A percentile compares a stretch with the other conserved stretches of the same genome.
These are phyloP conservation scores for Malassezia japonica DNA, from an alignment of 1,284 basidiomycete genomes.

Conservation along the genomic window DNA sequence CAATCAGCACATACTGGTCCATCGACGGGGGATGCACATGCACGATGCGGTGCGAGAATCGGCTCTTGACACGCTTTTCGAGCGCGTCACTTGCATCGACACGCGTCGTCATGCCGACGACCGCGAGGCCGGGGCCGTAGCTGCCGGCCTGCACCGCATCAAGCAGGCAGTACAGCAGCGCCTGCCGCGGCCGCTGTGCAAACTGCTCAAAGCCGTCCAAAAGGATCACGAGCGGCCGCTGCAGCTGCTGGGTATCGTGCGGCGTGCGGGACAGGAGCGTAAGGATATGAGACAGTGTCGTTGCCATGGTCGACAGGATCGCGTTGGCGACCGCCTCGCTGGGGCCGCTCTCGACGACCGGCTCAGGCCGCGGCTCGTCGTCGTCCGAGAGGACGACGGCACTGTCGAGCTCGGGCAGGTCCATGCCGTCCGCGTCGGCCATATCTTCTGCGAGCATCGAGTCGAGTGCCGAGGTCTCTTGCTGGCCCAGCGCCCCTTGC, in stretches of 20 bases:
- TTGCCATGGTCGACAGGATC: constrained; percentile 22
- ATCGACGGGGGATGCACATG: constrained; percentile 28
- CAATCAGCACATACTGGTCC: constrained; percentile 22
- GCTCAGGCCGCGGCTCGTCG: constrained; percentile 21
- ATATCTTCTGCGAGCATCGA: background rate
- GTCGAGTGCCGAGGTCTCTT: constrained; percentile 2
- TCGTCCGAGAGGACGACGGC: constrained; percentile 1
- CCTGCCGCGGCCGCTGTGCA: constrained; percentile 33
- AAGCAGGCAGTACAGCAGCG: constrained; percentile 43
- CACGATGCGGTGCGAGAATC: constrained; percentile 41
- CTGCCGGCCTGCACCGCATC: constrained; percentile 43
- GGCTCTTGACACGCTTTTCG: constrained; percentile 45
- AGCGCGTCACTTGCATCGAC: constrained; percentile 38
- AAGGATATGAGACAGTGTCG: constrained; percentile 34
- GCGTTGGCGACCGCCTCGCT: background rate
- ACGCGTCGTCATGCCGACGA: constrained; percentile 34
- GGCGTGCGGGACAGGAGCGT: constrained; percentile 26
- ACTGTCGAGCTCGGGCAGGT: background rate
- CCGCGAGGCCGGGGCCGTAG: constrained; percentile 35
- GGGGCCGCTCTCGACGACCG: background rate
- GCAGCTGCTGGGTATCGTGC: background rate
- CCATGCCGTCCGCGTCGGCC: constrained; percentile 10
- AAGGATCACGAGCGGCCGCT: constrained; percentile 34
- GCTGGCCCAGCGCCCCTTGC: constrained; percentile 29
- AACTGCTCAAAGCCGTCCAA: constrained; percentile 43